Percentiles rank a stretch among this genome's conserved stretches.
Evolutionary conservation across 805 yeast species (phyloP).

Genomic region (Sugiyamaella marilandica): DNA sequence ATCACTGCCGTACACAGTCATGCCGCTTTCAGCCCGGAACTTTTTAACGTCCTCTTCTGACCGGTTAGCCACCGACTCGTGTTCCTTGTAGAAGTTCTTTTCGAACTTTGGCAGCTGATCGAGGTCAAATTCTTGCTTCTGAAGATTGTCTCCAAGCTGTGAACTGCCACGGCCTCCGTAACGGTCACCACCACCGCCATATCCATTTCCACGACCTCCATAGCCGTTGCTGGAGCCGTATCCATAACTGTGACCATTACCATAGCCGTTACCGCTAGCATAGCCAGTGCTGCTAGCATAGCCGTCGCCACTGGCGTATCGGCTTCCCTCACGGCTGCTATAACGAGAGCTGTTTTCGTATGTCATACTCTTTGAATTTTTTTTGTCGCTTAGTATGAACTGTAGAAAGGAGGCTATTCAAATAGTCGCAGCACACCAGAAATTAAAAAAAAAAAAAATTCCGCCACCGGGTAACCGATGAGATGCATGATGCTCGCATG

Average conservation of each 20-base stretch:
- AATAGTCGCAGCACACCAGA: not conserved
- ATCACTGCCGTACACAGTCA: slow-evolving; percentile 77
- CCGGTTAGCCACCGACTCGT: slow-evolving; percentile 70
- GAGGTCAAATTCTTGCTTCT: slow-evolving; percentile 76
- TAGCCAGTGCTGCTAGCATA: slow-evolving; percentile 28
- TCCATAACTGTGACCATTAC: too few relatives aligned
- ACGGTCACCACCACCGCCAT: slow-evolving; percentile 32
- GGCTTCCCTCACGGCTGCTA: not conserved
- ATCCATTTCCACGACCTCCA: slow-evolving; percentile 35
- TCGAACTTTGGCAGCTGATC: slow-evolving; percentile 81
- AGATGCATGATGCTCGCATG: not conserved
- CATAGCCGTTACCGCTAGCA: too few relatives aligned
- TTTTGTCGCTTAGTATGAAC: not conserved
- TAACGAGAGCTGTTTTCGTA: slow-evolving; percentile 23
- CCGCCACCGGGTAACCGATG: not conserved
- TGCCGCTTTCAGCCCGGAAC: slow-evolving; percentile 79
- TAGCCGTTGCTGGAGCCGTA: slow-evolving; percentile 7
- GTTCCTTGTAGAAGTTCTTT: slow-evolving; percentile 90
- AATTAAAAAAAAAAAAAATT: slow-evolving; percentile 8
- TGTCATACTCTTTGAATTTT: slow-evolving; percentile 15
- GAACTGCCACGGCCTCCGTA: slow-evolving; percentile 36
- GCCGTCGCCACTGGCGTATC: slow-evolving; percentile 27
- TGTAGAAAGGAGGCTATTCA: not conserved
- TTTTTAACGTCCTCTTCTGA: slow-evolving; percentile 63
- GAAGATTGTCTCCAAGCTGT: slow-evolving; percentile 49